Evolutionary conservation across 495 filamentous ascomycete genomes (phyloP), one percentile per base, ranked within the genome.

Genomic region (Penicillium subrubescens): DNA sequence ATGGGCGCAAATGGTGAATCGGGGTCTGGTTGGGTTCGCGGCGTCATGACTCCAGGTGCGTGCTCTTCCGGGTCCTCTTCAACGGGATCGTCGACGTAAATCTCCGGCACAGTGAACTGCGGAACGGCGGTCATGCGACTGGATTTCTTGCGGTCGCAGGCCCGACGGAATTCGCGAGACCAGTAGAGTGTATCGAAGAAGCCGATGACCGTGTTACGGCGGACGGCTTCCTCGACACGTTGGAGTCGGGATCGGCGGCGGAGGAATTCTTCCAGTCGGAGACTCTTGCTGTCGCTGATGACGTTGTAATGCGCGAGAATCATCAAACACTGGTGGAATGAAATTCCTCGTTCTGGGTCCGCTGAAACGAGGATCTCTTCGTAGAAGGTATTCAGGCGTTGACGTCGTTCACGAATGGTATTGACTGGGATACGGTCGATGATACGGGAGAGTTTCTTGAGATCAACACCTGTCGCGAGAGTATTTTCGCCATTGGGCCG

Each of bases 231-330:
- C 72, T 99, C 92, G n/a, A 99, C 95, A 55, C 94, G 90, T 72
- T 97, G 93, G 17, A 99, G 83, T 31, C 94, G 88, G 39, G 93
- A 90, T 23, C 93, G 90, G 23, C 95, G 93, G 48, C 94, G 91
- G 27, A 99, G 82, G 79, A 95, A 99, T 71, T 99, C 95, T 71
- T 99, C 94, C 3, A 99, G 86, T 37, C 87, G 87, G 67, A 99
- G 77, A 77, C 92, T 95, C 82, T 97, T 97, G 81, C 88, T 97
- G 81, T 99, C 95, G 65, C 88, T 96, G 72, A 99, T 99, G 71
- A 99, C 92, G 64, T 99, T 99, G 83, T 98, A 95, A 77, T 99
- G 96, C 17, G 96, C 94, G 19, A 99, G 83, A 60, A 96, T 96
- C 92, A 99, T 94, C 53, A 99, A 80, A n/a, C 96, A 90, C 7